Conservation (phyloP, 768 basidiomycete genomes). For the Phlebiopsis gigantea region DNA sequence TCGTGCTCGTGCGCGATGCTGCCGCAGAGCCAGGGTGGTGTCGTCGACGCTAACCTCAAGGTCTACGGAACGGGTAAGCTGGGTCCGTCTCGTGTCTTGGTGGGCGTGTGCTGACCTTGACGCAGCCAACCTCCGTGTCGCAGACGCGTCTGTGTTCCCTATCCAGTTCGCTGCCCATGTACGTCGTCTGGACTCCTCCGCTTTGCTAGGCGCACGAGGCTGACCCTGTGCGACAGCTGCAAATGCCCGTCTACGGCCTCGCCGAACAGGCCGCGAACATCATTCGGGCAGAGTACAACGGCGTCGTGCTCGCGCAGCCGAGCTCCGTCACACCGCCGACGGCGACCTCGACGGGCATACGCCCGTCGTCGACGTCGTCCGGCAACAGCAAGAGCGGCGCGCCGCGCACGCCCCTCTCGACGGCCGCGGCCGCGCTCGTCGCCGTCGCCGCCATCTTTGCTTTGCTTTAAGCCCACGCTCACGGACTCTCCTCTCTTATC, state of each 20-base stretch:
- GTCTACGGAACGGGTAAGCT: conserved; percentile 45
- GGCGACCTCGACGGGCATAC: conserved; percentile 1
- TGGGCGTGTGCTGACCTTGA: neutral
- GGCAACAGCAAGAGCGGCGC: conserved; percentile 1
- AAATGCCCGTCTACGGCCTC: conserved; percentile 35
- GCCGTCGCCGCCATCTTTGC: neutral
- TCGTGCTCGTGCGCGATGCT: conserved; percentile 54
- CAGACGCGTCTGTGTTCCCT: conserved; percentile 54
- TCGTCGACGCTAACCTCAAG: conserved; percentile 49
- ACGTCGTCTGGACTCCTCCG: conserved; percentile 9
- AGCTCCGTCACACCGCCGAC: conserved; percentile 7
- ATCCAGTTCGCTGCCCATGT: conserved; percentile 46
- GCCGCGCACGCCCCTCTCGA: neutral
- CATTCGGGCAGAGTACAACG: conserved; percentile 36
- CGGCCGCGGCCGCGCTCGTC: neutral
- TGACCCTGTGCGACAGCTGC: conserved; percentile 12
- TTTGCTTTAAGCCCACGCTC: neutral
- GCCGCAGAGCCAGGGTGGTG: conserved; percentile 46
- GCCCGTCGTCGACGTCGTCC: neutral
- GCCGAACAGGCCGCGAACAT: conserved; percentile 44
- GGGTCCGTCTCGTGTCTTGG: neutral
- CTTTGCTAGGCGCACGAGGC: neutral
- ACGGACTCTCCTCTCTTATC: too few species aligned
- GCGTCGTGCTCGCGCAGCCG: conserved; percentile 9
- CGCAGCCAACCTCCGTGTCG: conserved; percentile 48